Evolutionary conservation across 1,284 basidiomycete species (phyloP).

Genomic region (Coniferiporia weirii): DNA sequence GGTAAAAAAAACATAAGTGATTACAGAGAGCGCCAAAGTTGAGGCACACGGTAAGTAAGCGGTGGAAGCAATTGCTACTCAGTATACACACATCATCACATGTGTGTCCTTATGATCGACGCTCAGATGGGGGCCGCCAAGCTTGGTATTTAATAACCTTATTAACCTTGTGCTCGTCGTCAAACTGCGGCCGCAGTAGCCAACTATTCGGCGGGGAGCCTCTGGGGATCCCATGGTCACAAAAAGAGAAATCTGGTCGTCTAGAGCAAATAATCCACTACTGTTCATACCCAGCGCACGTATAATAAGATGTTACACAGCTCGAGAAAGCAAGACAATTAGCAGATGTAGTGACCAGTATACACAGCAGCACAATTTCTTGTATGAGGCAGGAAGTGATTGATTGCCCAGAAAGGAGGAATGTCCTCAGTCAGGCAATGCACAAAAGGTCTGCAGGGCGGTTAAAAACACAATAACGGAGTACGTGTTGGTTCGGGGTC

Average conservation of each 20-base stretch:
- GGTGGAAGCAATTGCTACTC: no score
- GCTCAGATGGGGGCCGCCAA: no score
- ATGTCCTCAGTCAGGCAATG: not conserved
- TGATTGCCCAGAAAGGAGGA: not conserved
- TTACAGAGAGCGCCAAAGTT: no score
- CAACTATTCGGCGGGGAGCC: not conserved
- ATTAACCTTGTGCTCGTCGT: no score
- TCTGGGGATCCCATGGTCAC: not conserved
- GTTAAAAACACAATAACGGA: not conserved
- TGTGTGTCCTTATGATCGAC: no score
- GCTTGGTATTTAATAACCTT: no score
- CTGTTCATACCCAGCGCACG: not conserved
- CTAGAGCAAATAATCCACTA: not conserved
- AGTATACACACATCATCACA: no score
- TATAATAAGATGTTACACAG: slow-evolving; percentile 4
- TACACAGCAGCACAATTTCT: not conserved
- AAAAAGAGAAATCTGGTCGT: not conserved
- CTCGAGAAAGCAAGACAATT: slow-evolving; percentile 12
- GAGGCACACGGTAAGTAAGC: no score
- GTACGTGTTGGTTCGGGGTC: not conserved
- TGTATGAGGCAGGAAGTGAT: not conserved
- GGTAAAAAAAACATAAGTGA: no score
- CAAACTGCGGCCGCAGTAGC: not conserved
- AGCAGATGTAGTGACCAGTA: slow-evolving; percentile 6
- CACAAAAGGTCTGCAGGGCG: not conserved